Base-by-base conservation (phyloP, 768 basidiomycete species). In the Galerina sulciceps region DNA sequence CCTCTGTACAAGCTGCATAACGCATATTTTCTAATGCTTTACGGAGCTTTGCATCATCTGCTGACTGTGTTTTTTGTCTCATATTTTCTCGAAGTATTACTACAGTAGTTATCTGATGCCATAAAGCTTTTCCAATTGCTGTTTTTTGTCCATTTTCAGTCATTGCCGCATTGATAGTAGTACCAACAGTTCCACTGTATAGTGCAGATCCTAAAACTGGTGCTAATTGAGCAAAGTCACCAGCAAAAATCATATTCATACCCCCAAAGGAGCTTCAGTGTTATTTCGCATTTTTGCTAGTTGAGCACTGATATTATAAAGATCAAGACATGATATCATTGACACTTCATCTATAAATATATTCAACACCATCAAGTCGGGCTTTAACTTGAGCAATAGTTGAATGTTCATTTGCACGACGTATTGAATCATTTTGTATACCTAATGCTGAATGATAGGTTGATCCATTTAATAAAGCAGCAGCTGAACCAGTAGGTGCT, bases 151-250 rank as follows among this genome's bases (percentile, higher is more conserved):
- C 20, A 6, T n/a, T 23, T 18, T 13, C 54, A 6, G 4, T 49
- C 41, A 20, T n/a, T 11, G 10, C 17, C 13, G 35, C 15, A 1
- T 10, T 36, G 35, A 31, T 2, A 4, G 17, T 20, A 18, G 22
- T 23, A 2, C 79, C 78, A 31, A 20, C 6, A 22, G 8, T 17
- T 8, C 45, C 18, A 11, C 22, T 17, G 18, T 58, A 67, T 17
- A 65, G 47, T 18, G 53, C 20, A 53, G 53, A 26, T 0, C 70
- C 67, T 23, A 48, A 57, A 1, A 63, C 67, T 23, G 73, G 79
- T 3, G 75, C 73, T 0, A 80, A 56, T 45, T 81, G 78, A 2
- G 75, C 76, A 69, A 80, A 79, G 50, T 81, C 79, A 23, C 78
- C 78, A 15, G 77, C 75, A 53, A 80, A 69, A n/a, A 80, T 75